These are phyloP conservation scores for Nigrospora sphaerica DNA, from an alignment of 2,329 filamentous ascomycete genomes.

Conservation along the genomic window DNA sequence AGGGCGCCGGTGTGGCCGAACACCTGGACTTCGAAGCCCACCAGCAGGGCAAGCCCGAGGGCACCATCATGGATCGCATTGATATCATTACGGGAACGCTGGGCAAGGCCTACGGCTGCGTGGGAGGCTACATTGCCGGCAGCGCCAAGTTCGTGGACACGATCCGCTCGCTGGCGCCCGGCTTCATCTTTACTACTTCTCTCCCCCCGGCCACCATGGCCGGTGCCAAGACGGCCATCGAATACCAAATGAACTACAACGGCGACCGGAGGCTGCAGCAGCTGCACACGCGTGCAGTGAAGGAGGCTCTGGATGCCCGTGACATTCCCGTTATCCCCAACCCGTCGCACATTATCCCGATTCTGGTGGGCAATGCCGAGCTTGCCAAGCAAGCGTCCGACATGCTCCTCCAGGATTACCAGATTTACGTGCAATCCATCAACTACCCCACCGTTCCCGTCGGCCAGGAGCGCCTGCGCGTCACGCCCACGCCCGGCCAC, in stretches of 20 bases:
- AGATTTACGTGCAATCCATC: conserved; percentile 78
- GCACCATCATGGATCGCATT: conserved; percentile 89
- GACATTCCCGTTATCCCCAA: conserved; percentile 98
- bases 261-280: conserved; percentile 90
- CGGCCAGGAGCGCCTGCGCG: conserved; percentile 92
- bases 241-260: conserved; percentile 81
- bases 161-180: conserved; percentile 87
- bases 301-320: conserved; percentile 67
- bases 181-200: conserved; percentile 98
- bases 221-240: conserved; percentile 82
- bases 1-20: conserved; percentile 92
- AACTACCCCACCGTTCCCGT: conserved; percentile 9
- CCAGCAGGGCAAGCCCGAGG: conserved; percentile 62
- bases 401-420: conserved; percentile 80
- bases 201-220: conserved; percentile 96
- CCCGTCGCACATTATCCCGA: conserved; percentile 90
- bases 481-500: conserved; percentile 94
- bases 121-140: conserved; percentile 95
- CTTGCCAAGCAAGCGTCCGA: conserved; percentile 88
- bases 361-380: conserved; percentile 90
- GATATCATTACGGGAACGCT: conserved; percentile 98
- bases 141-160: conserved; percentile 82
- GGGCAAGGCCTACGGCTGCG: conserved; percentile 95
- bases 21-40: conserved; percentile 93
- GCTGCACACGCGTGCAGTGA: conserved; percentile 90